A percentile compares a stretch with the other conserved stretches of the same genome.
phyloP scores from a whole-genome alignment of 1,284 basidiomycete species.

The Ganoderma leucocontextum region DNA sequence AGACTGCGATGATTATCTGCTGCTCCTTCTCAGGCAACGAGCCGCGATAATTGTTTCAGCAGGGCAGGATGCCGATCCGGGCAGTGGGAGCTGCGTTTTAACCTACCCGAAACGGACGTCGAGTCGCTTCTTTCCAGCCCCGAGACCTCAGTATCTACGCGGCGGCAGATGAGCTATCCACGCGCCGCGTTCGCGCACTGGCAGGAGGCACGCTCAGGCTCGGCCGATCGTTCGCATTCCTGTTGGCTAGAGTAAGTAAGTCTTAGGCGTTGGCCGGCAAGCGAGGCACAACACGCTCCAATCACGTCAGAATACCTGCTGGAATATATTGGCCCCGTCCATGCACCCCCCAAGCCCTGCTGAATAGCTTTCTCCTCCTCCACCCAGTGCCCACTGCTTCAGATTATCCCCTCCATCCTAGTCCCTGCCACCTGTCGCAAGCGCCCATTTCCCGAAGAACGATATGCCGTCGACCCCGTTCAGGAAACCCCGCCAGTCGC shows the following conservation, averaged over 20 bases:
- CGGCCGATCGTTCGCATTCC: slow-evolving; percentile 19
- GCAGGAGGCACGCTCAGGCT: slow-evolving; percentile 8
- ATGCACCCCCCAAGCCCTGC: slow-evolving; percentile 12
- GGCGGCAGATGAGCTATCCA: slow-evolving; percentile 14
- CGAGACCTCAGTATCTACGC: background rate
- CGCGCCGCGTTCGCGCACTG: slow-evolving; percentile 16
- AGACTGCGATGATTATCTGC: slow-evolving; percentile 20
- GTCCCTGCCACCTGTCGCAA: background rate
- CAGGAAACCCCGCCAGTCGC: slow-evolving; percentile 33
- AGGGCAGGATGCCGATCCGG: background rate
- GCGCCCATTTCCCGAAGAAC: slow-evolving; percentile 3
- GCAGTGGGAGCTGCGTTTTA: background rate
- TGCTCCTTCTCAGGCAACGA: background rate
- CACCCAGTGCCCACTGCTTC: background rate
- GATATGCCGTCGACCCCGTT: slow-evolving; percentile 24
- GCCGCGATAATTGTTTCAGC: slow-evolving; percentile 2
- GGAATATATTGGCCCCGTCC: slow-evolving; percentile 20
- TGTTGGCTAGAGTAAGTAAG: slow-evolving; percentile 10
- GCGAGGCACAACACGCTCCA: slow-evolving; percentile 27
- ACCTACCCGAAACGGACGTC: background rate
- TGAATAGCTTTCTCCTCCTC: slow-evolving; percentile 1
- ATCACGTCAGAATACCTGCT: slow-evolving; percentile 26
- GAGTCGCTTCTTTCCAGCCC: background rate
- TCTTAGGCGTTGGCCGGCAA: slow-evolving; percentile 16
- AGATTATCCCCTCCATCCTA: background rate